Base-by-base conservation (phyloP, 805 yeast genomes). In the Teunomyces cretensis region DNA sequence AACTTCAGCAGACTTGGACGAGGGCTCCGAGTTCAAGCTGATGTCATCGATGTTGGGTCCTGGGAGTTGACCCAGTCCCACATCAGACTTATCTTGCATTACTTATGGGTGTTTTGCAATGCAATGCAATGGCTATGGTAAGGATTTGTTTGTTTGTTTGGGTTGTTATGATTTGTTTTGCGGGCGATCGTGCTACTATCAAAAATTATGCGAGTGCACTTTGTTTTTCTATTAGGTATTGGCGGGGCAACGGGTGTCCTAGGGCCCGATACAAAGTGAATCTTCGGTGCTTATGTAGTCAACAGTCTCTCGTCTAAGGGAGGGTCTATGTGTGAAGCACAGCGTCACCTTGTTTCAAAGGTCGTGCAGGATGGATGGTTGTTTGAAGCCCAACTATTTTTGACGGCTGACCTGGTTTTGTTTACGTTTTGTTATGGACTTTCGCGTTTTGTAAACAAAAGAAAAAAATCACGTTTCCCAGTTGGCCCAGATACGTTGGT, bases 371-470 rank as follows among this genome's bases (percentile, higher is more conserved):
- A 22, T 35, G 38, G 27, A 9, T 2, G 38, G 5, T 22, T 33
- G 2, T 33, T 16, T 11, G 28, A 26, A 26, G 12, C 28, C 26
- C 28, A 24, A 9, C 26, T 19, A 19, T 17, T 17, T 35, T 35
- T 33, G 28, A 35, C 38, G 41, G 30, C 32, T 15, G 19, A 12
- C 11, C 17, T 19, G 16, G 8, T 9, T 26, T 26, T 37, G 32
- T 27, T 37, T 37, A 37, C 32, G 16, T 37, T 24, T 24, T 7
- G 26, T 28, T 26, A 9, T 28, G 26, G 9, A 15, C 26, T 22
- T 35, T 17, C 38, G 38, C 38, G 38, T 35, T 35, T 22, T 35
- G 38, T 35, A 22, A 35, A 35, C 38, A 35, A 17, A 35, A 24
- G 7, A n/a, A n/a, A 17, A 33, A 32, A 12, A 3, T 17, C 38